Percentiles rank a stretch among this genome's conserved stretches.
phyloP scores from a whole-genome alignment of 306 rosid genomes.

The Chamaecrista fasciculata region DNA sequence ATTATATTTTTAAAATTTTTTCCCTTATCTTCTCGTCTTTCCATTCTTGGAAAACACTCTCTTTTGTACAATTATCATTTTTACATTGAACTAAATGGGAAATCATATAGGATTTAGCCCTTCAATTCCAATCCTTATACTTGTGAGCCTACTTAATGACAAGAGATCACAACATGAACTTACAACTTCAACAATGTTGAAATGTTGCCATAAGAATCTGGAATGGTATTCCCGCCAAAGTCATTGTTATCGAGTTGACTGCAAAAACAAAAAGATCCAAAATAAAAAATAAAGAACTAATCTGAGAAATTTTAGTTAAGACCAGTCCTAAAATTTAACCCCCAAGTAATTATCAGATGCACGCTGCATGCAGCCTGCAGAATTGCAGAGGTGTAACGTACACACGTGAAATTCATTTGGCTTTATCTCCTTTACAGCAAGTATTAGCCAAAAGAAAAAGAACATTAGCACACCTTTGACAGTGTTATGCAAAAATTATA shows the following conservation, averaged over 20 bases:
- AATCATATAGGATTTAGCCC: conserved; percentile 1
- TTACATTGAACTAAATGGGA: background rate
- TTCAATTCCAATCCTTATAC: conserved; percentile 1
- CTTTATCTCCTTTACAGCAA: background rate
- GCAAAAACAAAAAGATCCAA: conserved; percentile 37
- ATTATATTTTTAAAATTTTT: background rate
- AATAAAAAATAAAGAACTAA: too few species aligned
- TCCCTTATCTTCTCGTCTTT: background rate
- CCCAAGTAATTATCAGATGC: background rate
- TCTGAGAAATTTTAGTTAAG: too few species aligned
- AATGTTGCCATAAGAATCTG: conserved; percentile 57
- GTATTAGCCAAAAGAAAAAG: background rate
- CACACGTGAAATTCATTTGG: background rate
- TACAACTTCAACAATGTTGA: conserved; percentile 68
- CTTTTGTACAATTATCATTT: conserved; percentile 8
- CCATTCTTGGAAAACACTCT: background rate
- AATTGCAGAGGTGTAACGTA: background rate
- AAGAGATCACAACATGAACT: conserved; percentile 35
- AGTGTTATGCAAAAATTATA: background rate
- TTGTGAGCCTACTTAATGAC: conserved; percentile 18
- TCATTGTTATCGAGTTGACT: conserved; percentile 95
- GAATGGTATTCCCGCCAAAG: conserved; percentile 65
- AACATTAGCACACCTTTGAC: background rate
- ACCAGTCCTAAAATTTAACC: background rate
- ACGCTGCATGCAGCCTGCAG: background rate